A percentile compares a stretch with the other conserved stretches of the same genome.
These are phyloP conservation scores for Phytopythium oedochilum DNA, from an alignment of 352 stramenopile genomes.

Conservation along the genomic window DNA sequence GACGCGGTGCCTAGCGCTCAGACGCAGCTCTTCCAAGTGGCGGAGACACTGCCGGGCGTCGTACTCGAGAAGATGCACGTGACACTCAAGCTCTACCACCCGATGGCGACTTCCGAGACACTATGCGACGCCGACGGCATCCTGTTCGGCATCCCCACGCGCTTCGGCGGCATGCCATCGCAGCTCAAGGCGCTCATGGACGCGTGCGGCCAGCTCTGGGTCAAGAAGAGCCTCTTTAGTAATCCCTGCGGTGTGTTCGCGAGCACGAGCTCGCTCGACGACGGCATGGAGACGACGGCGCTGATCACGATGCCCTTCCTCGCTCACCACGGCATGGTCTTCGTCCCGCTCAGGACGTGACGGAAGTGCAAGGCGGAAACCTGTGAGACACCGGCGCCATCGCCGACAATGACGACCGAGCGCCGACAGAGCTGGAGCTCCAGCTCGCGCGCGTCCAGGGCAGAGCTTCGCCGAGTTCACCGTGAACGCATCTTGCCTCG, in stretches of 20 bases:
- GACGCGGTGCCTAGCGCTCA: constrained; percentile 33
- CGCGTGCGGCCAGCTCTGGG: constrained; percentile 57
- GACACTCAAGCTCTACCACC: constrained; percentile 36
- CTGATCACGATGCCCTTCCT: constrained; percentile 58
- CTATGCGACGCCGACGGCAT: constrained; percentile 60
- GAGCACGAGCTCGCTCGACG: constrained; percentile 43
- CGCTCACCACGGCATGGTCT: constrained; percentile 73
- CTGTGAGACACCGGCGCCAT: constrained; percentile 56
- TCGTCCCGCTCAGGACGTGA: constrained; percentile 45
- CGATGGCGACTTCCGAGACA: constrained; percentile 35
- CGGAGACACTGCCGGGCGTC: constrained; percentile 54
- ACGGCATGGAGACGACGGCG: constrained; percentile 67
- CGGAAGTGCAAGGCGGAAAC: constrained; percentile 34
- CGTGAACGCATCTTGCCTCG: background rate
- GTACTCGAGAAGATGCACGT: constrained; percentile 60
- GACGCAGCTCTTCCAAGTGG: constrained; percentile 45
- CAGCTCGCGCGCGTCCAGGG: constrained; percentile 46
- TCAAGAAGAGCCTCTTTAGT: constrained; percentile 37
- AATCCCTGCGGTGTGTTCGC: constrained; percentile 69
- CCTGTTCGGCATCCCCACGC: constrained; percentile 68
- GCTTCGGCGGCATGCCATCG: constrained; percentile 51
- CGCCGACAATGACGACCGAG: constrained; percentile 50
- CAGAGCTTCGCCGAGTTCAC: constrained; percentile 50
- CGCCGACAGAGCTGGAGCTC: constrained; percentile 52
- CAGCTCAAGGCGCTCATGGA: constrained; percentile 80